Conservation (phyloP, 306 rosid genomes). For the Prunus padus region DNA sequence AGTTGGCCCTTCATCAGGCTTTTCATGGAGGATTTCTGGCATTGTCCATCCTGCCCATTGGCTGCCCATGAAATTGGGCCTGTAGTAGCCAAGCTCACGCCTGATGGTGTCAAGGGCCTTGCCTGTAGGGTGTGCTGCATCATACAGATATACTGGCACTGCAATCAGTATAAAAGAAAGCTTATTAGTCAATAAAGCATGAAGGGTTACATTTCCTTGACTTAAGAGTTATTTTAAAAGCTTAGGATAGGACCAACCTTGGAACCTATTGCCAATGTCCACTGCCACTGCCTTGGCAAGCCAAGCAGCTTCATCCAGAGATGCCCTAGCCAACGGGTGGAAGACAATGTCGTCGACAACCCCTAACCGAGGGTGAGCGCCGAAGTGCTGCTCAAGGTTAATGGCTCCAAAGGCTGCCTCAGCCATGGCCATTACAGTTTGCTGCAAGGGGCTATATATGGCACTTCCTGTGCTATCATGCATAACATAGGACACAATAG, state of each 20-base stretch:
- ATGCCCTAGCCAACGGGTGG: slow-evolving; percentile 69
- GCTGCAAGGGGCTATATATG: slow-evolving; percentile 76
- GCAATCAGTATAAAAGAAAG: slow-evolving; percentile 21
- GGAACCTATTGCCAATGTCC: slow-evolving; percentile 64
- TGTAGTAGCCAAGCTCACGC: slow-evolving; percentile 61
- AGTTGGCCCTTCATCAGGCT: slow-evolving; percentile 67
- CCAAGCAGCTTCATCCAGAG: slow-evolving; percentile 77
- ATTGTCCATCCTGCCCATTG: slow-evolving; percentile 90
- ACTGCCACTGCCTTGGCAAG: slow-evolving; percentile 68
- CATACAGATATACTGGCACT: slow-evolving; percentile 83
- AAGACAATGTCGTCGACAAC: slow-evolving; percentile 79
- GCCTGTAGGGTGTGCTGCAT: slow-evolving; percentile 82
- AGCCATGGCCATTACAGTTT: slow-evolving; percentile 60
- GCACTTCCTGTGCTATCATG: slow-evolving; percentile 60
- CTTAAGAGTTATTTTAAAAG: too few species aligned
- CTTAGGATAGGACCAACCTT: slow-evolving; percentile 41
- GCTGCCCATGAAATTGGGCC: slow-evolving; percentile 61
- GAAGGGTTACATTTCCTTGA: background rate
- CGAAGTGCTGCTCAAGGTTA: slow-evolving; percentile 67
- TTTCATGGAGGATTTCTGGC: slow-evolving; percentile 50
- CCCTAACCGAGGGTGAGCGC: slow-evolving; percentile 82
- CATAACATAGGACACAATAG: slow-evolving; percentile 63
- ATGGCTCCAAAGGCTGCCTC: slow-evolving; percentile 66
- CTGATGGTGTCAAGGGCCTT: slow-evolving; percentile 69
- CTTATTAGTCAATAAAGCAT: background rate